Evolutionary conservation across 257 asterid species (phyloP), one percentile per base, ranked within the genome.

Genomic region (Galeopsis tetrahit): DNA sequence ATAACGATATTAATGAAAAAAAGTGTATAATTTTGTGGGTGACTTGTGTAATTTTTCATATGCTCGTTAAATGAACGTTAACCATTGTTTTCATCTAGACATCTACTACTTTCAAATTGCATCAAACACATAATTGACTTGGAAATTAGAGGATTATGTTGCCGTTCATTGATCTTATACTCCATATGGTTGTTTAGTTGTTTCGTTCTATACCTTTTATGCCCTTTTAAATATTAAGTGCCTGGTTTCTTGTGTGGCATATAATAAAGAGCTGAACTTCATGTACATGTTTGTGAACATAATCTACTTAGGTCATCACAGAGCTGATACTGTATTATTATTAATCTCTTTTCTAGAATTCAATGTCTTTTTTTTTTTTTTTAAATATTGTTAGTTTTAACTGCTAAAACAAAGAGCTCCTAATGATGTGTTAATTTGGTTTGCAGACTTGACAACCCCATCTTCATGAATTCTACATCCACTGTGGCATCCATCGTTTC

Each of bases 391-490:
- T 52, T 15, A 68, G 56, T 21, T 56, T 64, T 32, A 14, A 65
- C 52, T 55, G 40, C 42, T 73, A 64, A 49, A 2, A 14, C n/a
- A 39, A 39, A 73, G 44, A 61, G 13, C 48, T 64, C 46, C 10
- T 63, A 40, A 52, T 7, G 72, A 7, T 31, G 15, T 48, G 57
- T 64, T 73, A 42, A 42, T 74, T 10, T 55, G 36, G 61, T 66
- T 65, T 63, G 73, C 73, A 74, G 78, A 74, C 34, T 56, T 74
- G 77, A 66, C 60, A 7, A 52, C 53, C 56, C 53, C 55, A 66
- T 66, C 72, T 74, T 74, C 78, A 74, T 74, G 78, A 74, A 44
- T 74, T 74, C 78, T 74, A 74, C 73, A 74, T 49, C 78, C 73
- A 66, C 78, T 65, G 67, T 57, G 78, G 78, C 68, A 66, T 43